Percentiles rank a stretch among this genome's conserved stretches.
phyloP scores from a whole-genome alignment of 352 stramenopile genomes.

The Phytophthora macrochlamydospora region DNA sequence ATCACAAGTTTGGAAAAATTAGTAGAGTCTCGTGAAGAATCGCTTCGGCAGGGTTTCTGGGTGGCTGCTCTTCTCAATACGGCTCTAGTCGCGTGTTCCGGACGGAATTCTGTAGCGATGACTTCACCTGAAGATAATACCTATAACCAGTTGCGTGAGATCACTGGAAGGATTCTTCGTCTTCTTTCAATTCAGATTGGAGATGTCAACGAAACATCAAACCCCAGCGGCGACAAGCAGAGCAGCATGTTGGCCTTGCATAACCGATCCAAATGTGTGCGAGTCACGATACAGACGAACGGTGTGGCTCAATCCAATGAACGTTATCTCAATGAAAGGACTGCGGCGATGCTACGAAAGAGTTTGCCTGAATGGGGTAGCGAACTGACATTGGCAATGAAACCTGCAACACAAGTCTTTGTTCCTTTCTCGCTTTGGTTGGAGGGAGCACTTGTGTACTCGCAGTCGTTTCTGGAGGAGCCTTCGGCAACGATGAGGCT shows the following conservation, averaged over 20 bases:
- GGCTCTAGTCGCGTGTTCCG: conserved; percentile 34
- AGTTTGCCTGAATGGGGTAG: conserved; percentile 7
- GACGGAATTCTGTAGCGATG: conserved; percentile 17
- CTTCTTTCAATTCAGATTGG: conserved; percentile 9
- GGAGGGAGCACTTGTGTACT: conserved; percentile 36
- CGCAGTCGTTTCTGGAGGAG: conserved; percentile 40
- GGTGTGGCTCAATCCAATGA: conserved; percentile 9
- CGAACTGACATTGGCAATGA: neutral
- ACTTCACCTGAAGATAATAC: conserved; percentile 1
- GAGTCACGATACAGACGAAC: conserved; percentile 17
- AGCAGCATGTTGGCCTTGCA: conserved; percentile 15
- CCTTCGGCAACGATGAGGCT: conserved; percentile 20
- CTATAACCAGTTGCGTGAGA: conserved; percentile 11
- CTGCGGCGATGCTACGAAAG: conserved; percentile 1
- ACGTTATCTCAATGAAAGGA: conserved; percentile 13
- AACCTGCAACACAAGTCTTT: conserved; percentile 31
- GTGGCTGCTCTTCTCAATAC: conserved; percentile 49
- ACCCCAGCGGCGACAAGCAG: neutral
- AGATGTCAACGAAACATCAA: neutral
- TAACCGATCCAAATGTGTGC: conserved; percentile 16
- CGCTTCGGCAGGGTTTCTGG: conserved; percentile 37
- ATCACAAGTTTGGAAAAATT: conserved; percentile 26
- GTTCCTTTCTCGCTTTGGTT: conserved; percentile 39
- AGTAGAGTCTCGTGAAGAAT: conserved; percentile 1
- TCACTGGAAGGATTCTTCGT: conserved; percentile 17